Base-by-base conservation (phyloP, 169 alveolate genomes). In the Prorocentrum cordatum region DNA sequence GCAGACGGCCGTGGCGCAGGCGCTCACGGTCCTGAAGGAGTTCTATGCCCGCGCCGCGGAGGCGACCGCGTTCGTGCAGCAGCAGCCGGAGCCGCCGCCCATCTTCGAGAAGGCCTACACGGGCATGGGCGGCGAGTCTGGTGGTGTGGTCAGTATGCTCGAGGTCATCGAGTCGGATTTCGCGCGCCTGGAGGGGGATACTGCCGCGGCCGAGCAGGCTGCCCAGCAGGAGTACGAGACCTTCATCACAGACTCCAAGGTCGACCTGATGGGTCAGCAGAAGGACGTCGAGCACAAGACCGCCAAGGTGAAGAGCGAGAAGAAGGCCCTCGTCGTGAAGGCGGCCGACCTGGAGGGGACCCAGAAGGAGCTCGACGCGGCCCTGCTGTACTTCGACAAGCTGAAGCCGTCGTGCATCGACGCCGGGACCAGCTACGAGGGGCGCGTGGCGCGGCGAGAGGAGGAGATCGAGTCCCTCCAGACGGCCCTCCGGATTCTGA, bases 401-500 rank as follows among this genome's bases (percentile, higher is more conserved):
- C 29, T 12, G 66, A 54, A 22, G 66, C 66, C 12, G 29, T 7
- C 66, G 10, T 12, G 29, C 29, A 24, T 54, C 29, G 66, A 7
- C 29, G 66, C 66, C 7, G 26, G 26, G 32, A 54, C 26, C 10
- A 26, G 42, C 71, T 62, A 62, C 24, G 71, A 62, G 35, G 42
- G 24, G 4, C 33, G 71, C 14, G 71, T 62, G 9, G 35, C 71
- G 16, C 14, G 38, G 42, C 33, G 71, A 3, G 20, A 62, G 71
- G 71, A 62, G 64, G 64, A 50, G 64, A 50, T 84, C 75, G 36
- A 54, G 45, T 36, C 70, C 3, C 31, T 73, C 54, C 42, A 73
- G 54, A 26, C 42, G 85, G 85, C 83, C 42, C 5, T 72, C 47
- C 29, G 22, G 29, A 72, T 72, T 26, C 83, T 72, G 67, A 42